Percentiles rank a stretch among this genome's conserved stretches.
phyloP scores from a whole-genome alignment of 352 stramenopile genomes.

The Globisporangium emineosum region DNA sequence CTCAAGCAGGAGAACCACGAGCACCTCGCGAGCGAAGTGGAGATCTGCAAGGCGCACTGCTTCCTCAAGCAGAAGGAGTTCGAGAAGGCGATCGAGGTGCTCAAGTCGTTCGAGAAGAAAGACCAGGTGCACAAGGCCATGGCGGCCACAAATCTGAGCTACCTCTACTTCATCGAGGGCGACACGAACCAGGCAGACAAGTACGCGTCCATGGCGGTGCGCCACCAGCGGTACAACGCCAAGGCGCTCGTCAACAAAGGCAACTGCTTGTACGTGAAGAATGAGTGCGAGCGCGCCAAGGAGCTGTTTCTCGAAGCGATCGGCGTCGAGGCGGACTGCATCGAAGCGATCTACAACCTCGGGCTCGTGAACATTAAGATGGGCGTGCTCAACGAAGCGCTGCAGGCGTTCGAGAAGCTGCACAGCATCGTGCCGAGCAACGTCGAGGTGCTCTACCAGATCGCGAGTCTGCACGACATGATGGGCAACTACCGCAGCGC shows the following conservation, averaged over 20 bases:
- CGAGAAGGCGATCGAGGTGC: conserved; percentile 90
- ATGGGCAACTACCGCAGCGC: conserved; percentile 86
- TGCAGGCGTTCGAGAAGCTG: conserved; percentile 96
- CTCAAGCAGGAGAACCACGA: conserved; percentile 91
- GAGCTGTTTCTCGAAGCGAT: conserved; percentile 95
- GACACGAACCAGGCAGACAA: conserved; percentile 90
- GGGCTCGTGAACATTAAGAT: conserved; percentile 90
- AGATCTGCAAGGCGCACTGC: conserved; percentile 84
- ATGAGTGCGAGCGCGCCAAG: conserved; percentile 92
- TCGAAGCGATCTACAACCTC: conserved; percentile 97
- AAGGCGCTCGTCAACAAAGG: conserved; percentile 97
- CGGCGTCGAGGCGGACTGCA: conserved; percentile 92
- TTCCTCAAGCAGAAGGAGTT: conserved; percentile 94
- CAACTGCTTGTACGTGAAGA: conserved; percentile 94
- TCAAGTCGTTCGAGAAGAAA: conserved; percentile 97
- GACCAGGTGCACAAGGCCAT: conserved; percentile 91
- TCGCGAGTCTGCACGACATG: conserved; percentile 93
- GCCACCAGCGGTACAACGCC: conserved; percentile 94
- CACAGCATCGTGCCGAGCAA: conserved; percentile 94
- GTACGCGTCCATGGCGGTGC: conserved; percentile 90
- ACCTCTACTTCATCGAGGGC: conserved; percentile 96
- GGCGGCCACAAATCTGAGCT: conserved; percentile 94
- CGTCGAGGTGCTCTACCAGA: conserved; percentile 93
- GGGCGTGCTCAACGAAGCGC: conserved; percentile 85
- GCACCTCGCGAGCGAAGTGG: conserved; percentile 90